These are phyloP conservation scores for Pseudonectria foliicola DNA, from an alignment of 2,329 filamentous ascomycete genomes.

Conservation along the genomic window DNA sequence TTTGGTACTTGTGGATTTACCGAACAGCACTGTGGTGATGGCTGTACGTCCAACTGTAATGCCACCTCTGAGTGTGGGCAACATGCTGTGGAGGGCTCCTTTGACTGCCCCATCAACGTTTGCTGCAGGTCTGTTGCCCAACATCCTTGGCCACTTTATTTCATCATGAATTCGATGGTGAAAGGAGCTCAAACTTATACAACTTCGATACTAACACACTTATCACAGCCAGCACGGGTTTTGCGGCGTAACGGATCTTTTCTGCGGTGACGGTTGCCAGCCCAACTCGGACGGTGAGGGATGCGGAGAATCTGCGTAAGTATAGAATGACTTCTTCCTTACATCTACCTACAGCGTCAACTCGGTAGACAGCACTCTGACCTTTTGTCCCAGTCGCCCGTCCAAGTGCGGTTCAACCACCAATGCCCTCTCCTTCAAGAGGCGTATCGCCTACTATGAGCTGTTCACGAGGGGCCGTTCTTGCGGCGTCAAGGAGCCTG, in stretches of 20 bases:
- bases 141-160: too few species aligned
- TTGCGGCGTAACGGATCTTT: slow-evolving; percentile 9
- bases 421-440: slow-evolving; percentile 1
- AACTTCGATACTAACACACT: not conserved
- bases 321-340: not conserved
- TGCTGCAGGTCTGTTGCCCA: slow-evolving; percentile 6
- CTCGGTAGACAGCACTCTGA: not conserved
- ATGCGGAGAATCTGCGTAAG: slow-evolving; percentile 1
- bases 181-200: too few species aligned
- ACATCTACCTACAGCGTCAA: not conserved
- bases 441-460: slow-evolving; percentile 5
- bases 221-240: slow-evolving; percentile 4
- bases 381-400: not conserved
- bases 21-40: slow-evolving; percentile 3
- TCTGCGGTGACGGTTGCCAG: slow-evolving; percentile 14
- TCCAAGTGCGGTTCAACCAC: not conserved
- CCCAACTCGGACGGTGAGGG: slow-evolving; percentile 12
- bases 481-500: slow-evolving; percentile 4
- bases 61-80: slow-evolving; percentile 7
- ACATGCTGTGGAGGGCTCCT: slow-evolving; percentile 1
- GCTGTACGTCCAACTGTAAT: slow-evolving; percentile 6
- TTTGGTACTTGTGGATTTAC: slow-evolving; percentile 2
- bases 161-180: too few species aligned
- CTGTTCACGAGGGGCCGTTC: not conserved
- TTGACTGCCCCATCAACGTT: slow-evolving; percentile 7